phyloP scores from a whole-genome alignment of 2,329 filamentous ascomycete species.

The Pseudogymnoascus sp. region DNA sequence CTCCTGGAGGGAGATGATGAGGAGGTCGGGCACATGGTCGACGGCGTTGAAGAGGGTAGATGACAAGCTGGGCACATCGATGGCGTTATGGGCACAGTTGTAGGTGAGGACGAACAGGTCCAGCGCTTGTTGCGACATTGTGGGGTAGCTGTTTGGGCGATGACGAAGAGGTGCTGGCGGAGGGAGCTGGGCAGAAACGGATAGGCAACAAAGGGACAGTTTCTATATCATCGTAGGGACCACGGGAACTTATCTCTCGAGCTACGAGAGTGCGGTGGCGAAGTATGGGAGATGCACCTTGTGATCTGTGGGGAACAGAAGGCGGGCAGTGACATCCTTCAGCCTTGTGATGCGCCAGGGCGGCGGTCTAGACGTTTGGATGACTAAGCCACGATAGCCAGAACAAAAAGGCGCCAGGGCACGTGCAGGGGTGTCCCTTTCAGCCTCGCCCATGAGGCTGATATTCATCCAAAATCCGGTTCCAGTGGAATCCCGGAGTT shows the following conservation, averaged over 20 bases:
- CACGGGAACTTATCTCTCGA: background rate
- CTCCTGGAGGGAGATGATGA: constrained; percentile 74
- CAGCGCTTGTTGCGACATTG: constrained; percentile 32
- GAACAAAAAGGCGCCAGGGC: constrained; percentile 2
- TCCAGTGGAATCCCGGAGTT: background rate
- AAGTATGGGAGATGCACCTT: background rate
- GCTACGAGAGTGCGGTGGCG: background rate
- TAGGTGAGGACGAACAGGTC: constrained; percentile 78
- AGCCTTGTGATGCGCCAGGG: constrained; percentile 6
- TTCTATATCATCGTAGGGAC: background rate
- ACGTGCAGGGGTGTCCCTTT: background rate
- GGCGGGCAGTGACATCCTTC: constrained; percentile 7
- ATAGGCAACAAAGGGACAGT: constrained; percentile 7
- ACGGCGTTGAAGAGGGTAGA: constrained; percentile 60
- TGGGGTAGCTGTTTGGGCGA: background rate
- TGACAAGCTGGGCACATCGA: constrained; percentile 65
- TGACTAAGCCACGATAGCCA: background rate
- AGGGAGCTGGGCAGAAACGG: background rate
- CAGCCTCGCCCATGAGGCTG: background rate
- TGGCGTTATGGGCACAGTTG: constrained; percentile 71
- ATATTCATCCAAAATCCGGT: background rate
- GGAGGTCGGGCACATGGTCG: constrained; percentile 55
- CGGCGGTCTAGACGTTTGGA: background rate
- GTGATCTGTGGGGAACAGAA: background rate
- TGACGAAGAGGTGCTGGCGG: constrained; percentile 12